Conservation (phyloP, 805 yeast genomes). For the Saturnispora sanitii region DNA sequence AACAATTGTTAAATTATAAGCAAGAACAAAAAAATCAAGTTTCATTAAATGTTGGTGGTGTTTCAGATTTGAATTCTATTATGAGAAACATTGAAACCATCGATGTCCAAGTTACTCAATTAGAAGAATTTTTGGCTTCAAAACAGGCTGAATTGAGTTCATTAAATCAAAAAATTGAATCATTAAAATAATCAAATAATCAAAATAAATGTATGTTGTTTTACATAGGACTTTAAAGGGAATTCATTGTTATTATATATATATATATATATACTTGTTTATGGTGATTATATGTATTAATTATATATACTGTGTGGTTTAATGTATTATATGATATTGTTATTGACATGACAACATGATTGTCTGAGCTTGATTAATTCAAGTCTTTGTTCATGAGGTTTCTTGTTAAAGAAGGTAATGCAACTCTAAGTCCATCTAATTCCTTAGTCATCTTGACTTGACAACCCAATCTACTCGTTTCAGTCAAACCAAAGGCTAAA, state of each 20-base stretch:
- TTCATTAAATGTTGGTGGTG: constrained; percentile 21
- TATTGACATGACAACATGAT: background rate
- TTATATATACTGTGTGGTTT: background rate
- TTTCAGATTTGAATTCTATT: constrained; percentile 38
- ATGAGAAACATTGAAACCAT: constrained; percentile 57
- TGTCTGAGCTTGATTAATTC: constrained; percentile 19
- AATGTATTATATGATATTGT: background rate
- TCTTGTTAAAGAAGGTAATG: constrained; percentile 95
- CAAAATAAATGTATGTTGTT: background rate
- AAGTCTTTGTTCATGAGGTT: constrained; percentile 81
- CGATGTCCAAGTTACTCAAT: constrained; percentile 62
- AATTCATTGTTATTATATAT: background rate
- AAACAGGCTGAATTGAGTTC: constrained; percentile 52
- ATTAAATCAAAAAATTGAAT: constrained; percentile 32
- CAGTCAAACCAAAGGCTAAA: constrained; percentile 93
- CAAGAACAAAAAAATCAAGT: constrained; percentile 43
- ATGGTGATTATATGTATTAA: no score
- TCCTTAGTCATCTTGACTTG: constrained; percentile 85
- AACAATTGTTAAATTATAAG: constrained; percentile 73
- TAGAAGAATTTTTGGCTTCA: constrained; percentile 56
- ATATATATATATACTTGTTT: no score
- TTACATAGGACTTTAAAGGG: background rate
- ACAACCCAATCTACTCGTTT: constrained; percentile 92
- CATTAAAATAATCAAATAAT: constrained; percentile 5
- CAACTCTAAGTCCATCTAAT: constrained; percentile 87